Base-by-base conservation (phyloP, 2,329 filamentous ascomycete species). In the Hymenoscyphus infarciens region DNA sequence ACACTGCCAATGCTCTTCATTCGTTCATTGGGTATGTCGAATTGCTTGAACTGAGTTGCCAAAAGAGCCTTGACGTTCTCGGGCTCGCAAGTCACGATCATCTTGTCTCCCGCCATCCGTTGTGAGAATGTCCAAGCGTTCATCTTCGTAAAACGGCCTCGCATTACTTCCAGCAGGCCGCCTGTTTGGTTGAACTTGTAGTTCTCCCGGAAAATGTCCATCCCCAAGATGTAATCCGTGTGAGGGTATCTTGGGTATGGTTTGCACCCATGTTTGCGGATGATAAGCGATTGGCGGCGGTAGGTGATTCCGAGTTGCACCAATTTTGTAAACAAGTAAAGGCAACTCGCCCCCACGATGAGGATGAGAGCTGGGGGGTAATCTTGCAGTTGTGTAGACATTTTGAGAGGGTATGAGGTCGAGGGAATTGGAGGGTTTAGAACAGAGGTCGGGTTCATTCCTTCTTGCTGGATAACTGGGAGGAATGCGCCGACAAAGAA, bases 11-110 rank as follows among this genome's bases (percentile, higher is more conserved):
- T 79, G 2, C 75, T 70, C 1, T 73, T 62, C 61, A 80, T 78
- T 63, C 82, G 79, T n/a, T 67, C 63, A 0, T 72, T 62, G 0
- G 81, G 78, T 60, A 84, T 77, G 25, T 77, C 78, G 62, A 81
- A 87, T 63, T 85, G 80, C 62, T 80, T 76, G 71, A 87, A 87
- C 60, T 84, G 79, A 29, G 79, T 80, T 0, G 84, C 81, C 13
- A 87, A 75, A 3, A 86, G 70, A 0, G 83, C 77, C 69, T 86
- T 84, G 63, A 87, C 72, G 61, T 87, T 86, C 61, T 82, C 80
- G 0, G 82, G 81, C 39, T 87, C 83, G 27, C 75, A 71, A 0
- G 82, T 85, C 56, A 79, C 71, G 61, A 84, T 71, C 62, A 80
- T 75, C 1, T 75, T 75, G 15, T 54, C 29, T 25, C 69, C 70